Conservation (phyloP, 495 filamentous ascomycete genomes). For the Daldinia concentrica region DNA sequence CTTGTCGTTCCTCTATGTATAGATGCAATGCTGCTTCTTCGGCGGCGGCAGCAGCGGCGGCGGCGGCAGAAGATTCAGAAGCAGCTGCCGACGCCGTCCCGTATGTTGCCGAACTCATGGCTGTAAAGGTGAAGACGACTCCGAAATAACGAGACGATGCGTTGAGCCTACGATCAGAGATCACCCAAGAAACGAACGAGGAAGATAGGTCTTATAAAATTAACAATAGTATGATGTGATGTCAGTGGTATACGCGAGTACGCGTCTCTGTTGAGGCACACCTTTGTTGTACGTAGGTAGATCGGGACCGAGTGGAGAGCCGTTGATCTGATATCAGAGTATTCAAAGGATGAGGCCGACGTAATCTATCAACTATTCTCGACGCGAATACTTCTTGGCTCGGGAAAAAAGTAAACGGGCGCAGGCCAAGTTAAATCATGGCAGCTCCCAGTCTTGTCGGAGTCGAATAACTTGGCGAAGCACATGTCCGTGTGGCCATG, state of each 20-base stretch:
- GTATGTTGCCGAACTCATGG: slow-evolving; percentile 17
- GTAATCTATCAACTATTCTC: slow-evolving; percentile 27
- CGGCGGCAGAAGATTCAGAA: not conserved
- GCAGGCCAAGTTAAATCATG: slow-evolving; percentile 27
- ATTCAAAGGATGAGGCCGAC: slow-evolving; percentile 33
- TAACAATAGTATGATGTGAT: slow-evolving; percentile 7
- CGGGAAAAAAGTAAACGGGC: slow-evolving; percentile 6
- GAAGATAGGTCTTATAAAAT: slow-evolving; percentile 14
- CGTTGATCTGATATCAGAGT: slow-evolving; percentile 13
- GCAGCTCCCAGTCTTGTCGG: not conserved
- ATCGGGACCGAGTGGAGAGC: slow-evolving; percentile 34
- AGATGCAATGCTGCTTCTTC: slow-evolving; percentile 17
- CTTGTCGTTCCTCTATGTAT: slow-evolving; percentile 45
- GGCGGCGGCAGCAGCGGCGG: not conserved
- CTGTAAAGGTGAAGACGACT: slow-evolving; percentile 12
- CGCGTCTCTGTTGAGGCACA: slow-evolving; percentile 22
- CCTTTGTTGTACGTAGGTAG: slow-evolving; percentile 29
- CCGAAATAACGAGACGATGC: not conserved
- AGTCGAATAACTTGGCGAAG: slow-evolving; percentile 21
- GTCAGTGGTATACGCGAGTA: slow-evolving; percentile 14
- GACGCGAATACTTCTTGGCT: slow-evolving; percentile 19
- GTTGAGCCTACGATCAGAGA: not conserved
- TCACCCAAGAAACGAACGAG: not conserved
- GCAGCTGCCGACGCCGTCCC: slow-evolving; percentile 1
- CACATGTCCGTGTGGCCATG: slow-evolving; percentile 25